A percentile compares a stretch with the other conserved stretches of the same genome.
These are phyloP conservation scores for Psidium friedrichsthalianum DNA, from an alignment of 345 rosid species.

Conservation along the genomic window DNA sequence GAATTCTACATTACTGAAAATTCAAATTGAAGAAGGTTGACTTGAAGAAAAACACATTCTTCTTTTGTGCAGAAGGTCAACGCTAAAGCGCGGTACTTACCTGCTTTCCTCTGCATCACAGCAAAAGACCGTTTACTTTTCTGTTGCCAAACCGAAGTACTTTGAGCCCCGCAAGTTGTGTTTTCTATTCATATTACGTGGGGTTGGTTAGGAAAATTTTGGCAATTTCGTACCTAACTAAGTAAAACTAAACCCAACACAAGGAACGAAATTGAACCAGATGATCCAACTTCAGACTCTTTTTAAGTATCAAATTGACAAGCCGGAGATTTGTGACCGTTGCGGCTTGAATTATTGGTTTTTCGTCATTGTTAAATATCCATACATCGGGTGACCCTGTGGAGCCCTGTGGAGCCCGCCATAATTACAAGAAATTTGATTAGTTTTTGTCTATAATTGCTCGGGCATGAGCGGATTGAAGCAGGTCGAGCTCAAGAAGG, in stretches of 20 bases:
- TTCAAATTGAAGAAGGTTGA: neutral
- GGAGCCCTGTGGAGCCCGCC: neutral
- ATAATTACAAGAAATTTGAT: neutral
- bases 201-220: neutral
- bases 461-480: neutral
- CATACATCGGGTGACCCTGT: too few species aligned
- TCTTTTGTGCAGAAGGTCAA: neutral
- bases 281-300: neutral
- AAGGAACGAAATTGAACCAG: neutral
- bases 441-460: neutral
- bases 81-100: neutral
- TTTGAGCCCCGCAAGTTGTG: neutral
- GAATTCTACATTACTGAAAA: neutral
- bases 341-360: too few species aligned
- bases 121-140: neutral
- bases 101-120: neutral
- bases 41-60: neutral
- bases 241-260: neutral
- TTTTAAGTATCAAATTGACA: neutral
- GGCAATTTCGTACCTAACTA: neutral
- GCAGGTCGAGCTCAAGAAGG: neutral
- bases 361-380: too few species aligned
- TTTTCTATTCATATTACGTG: neutral
- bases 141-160: neutral
- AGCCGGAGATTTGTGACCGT: neutral